Base-by-base conservation (phyloP, 2,329 filamentous ascomycete genomes). In the Chaetomium sp. region DNA sequence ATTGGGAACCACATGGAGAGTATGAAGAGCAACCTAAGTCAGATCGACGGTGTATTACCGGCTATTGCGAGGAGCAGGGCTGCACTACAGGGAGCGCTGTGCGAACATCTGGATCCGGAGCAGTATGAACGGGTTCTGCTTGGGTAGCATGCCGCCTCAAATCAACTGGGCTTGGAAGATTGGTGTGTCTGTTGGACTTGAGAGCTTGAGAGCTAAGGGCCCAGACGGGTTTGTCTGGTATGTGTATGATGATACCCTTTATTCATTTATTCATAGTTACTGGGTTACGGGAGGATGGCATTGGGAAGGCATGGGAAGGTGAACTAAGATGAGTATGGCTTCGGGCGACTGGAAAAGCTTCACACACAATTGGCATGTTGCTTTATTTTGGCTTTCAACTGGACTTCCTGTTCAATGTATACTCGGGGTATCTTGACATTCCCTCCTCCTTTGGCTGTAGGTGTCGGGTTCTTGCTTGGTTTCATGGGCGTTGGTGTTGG, bases 1-100 rank as follows among this genome's bases (percentile, higher is more conserved):
- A 71, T 84, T 14, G 70, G 71, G 9, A 79, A 67, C 52, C 80
- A 84, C 59, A 77, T 82, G 69, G 78, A 82, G 57, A 82, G 78
- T 62, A 77, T 84, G 64, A 71, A 69, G 53, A 70, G 70, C 44
- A 84, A 84, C 62, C 69, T 82, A 41, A 69, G 73, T 55, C 80
- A 82, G 67, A 75, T 80, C 11, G 75, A 78, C 1, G 77, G 76
- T 6, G 70, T 84, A 4, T 62, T 76, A 5, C 76, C 77, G 1
- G 74, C 77, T 37, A 74, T 84, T 12, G 67, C 62, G 14, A 73
- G 70, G 54, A 79, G 73, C 60, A 72, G 70, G 49, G 79, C 79
- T 1, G 74, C 77, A 3, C 62, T 84, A 52, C 76, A 77, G 62
- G 72, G 72, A 11, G 72, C 77, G 38, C 62, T 84, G 55, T 70